A percentile compares a stretch with the other conserved stretches of the same genome.
Evolutionary conservation across 768 basidiomycete genomes (phyloP).

Genomic region (Tylopilus sp.): DNA sequence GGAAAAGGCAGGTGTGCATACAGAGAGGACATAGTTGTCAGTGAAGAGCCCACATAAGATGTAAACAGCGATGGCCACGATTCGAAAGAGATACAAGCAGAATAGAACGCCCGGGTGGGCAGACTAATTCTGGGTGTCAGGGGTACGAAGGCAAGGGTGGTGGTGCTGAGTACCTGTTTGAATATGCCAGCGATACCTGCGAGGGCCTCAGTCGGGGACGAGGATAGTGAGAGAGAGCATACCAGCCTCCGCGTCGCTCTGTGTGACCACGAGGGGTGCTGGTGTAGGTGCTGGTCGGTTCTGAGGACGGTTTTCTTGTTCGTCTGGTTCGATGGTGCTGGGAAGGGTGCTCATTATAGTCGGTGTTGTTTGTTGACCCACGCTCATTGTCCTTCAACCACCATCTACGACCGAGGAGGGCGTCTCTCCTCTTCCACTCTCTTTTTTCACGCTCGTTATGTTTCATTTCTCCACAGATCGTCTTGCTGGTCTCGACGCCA

Average conservation of each 20-base stretch:
- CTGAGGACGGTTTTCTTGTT: slow-evolving; percentile 37
- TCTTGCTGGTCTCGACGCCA: slow-evolving; percentile 42
- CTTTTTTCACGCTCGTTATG: slow-evolving; percentile 24
- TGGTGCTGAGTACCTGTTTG: slow-evolving; percentile 51
- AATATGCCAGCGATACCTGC: slow-evolving; percentile 73
- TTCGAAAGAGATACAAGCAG: slow-evolving; percentile 85
- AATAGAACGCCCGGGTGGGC: slow-evolving; percentile 82
- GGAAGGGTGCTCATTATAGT: slow-evolving; percentile 59
- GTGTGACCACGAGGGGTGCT: slow-evolving; percentile 53
- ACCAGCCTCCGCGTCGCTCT: slow-evolving; percentile 77
- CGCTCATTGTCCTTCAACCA: slow-evolving; percentile 11
- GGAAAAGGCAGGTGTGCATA: slow-evolving; percentile 36
- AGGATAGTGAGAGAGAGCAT: slow-evolving; percentile 1
- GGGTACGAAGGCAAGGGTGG: slow-evolving; percentile 2
- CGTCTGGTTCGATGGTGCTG: slow-evolving; percentile 87
- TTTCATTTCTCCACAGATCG: slow-evolving; percentile 36
- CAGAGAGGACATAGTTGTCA: slow-evolving; percentile 88
- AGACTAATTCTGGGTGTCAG: slow-evolving; percentile 48
- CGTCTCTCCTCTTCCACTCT: neutral
- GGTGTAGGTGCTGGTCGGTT: slow-evolving; percentile 29
- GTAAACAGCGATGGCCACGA: slow-evolving; percentile 87
- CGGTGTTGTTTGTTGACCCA: slow-evolving; percentile 11
- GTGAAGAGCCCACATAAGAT: slow-evolving; percentile 91
- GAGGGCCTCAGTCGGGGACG: slow-evolving; percentile 4
- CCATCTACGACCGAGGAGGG: slow-evolving; percentile 9